Conservation (phyloP, 768 basidiomycete genomes). For the Aureoboletus auriporus region DNA sequence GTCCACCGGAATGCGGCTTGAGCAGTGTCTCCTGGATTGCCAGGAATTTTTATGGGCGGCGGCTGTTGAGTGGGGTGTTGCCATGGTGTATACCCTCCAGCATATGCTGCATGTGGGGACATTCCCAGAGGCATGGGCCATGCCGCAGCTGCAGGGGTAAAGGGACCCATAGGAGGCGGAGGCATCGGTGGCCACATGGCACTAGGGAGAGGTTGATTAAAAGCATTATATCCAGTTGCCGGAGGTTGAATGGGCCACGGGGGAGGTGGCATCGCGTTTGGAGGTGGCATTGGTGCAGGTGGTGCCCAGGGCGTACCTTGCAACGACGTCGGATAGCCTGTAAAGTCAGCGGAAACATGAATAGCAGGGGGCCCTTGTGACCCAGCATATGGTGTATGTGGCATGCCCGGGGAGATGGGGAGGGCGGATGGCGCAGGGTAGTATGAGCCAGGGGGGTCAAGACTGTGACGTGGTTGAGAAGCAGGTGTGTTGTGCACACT, state of each 20-base stretch:
- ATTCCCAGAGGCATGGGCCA: slow-evolving; percentile 26
- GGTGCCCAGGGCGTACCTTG: slow-evolving; percentile 25
- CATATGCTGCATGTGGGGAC: slow-evolving; percentile 18
- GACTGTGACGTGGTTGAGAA: slow-evolving; percentile 9
- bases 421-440: slow-evolving; percentile 29
- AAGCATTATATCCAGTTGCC: slow-evolving; percentile 25
- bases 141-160: slow-evolving; percentile 23
- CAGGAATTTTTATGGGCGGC: slow-evolving; percentile 19
- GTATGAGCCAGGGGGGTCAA: slow-evolving; percentile 29
- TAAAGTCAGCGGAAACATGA: slow-evolving; percentile 28
- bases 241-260: slow-evolving; percentile 19
- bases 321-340: slow-evolving; percentile 26
- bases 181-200: slow-evolving; percentile 19
- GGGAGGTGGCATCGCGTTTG: slow-evolving; percentile 19
- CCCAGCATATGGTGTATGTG: slow-evolving; percentile 5
- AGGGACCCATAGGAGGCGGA: slow-evolving; percentile 12
- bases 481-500: slow-evolving; percentile 24
- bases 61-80: slow-evolving; percentile 25
- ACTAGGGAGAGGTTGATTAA: slow-evolving; percentile 29
- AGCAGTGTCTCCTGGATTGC: slow-evolving; percentile 20
- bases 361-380: slow-evolving; percentile 3
- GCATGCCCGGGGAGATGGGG: slow-evolving; percentile 19
- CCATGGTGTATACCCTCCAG: slow-evolving; percentile 23
- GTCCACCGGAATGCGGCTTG: slow-evolving; percentile 28
- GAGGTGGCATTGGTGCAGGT: slow-evolving; percentile 18